A percentile compares a stretch with the other conserved stretches of the same genome.
These are phyloP conservation scores for Neoboletus magnificus DNA, from an alignment of 768 basidiomycete species.

Conservation along the genomic window DNA sequence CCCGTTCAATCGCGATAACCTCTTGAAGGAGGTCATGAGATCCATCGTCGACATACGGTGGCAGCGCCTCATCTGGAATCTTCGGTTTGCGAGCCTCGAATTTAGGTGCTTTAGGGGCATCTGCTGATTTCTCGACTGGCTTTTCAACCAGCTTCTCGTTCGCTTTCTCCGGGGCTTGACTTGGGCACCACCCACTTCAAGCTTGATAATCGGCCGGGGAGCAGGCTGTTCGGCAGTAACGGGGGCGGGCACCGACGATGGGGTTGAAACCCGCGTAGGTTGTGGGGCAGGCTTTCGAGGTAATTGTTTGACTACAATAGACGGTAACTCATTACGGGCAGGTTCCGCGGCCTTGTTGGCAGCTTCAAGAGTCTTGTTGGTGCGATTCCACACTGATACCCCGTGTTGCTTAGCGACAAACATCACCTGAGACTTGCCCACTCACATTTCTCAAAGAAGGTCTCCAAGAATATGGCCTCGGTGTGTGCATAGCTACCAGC, in stretches of 20 bases:
- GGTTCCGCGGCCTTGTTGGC: constrained; percentile 44
- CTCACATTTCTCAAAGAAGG: constrained; percentile 84
- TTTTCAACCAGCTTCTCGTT: constrained; percentile 28
- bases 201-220: constrained; percentile 60
- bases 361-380: constrained; percentile 78
- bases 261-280: constrained; percentile 4
- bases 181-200: constrained; percentile 53
- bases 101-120: constrained; percentile 37
- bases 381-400: constrained; percentile 76
- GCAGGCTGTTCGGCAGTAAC: constrained; percentile 31
- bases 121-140: constrained; percentile 23
- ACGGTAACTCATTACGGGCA: constrained; percentile 23
- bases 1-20: constrained; percentile 74
- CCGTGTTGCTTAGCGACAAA: constrained; percentile 6
- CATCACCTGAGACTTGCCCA: constrained; percentile 12
- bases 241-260: constrained; percentile 15
- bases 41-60: constrained; percentile 75
- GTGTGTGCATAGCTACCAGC: constrained; percentile 68
- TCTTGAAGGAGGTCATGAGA: constrained; percentile 78
- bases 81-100: constrained; percentile 43
- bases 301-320: constrained; percentile 22
- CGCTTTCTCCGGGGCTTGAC: constrained; percentile 34
- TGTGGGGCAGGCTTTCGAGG: constrained; percentile 18
- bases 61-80: constrained; percentile 47
- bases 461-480: constrained; percentile 72